Base-by-base conservation (phyloP, 2,329 filamentous ascomycete species). In the Pseudomassariella vexata region DNA sequence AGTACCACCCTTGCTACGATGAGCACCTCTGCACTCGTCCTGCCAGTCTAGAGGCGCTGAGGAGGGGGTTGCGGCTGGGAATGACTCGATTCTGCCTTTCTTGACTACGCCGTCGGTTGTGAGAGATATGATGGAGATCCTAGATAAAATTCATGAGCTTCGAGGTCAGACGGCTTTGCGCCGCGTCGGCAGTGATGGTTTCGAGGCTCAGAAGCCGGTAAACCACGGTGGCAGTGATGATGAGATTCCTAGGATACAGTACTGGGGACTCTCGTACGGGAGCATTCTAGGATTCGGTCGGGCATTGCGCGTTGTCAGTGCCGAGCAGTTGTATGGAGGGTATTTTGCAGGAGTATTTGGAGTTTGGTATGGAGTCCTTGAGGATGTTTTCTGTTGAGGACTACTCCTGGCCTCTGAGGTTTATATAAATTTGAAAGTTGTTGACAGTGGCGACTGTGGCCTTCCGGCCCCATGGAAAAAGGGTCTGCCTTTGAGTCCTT, bases 211-310 rank as follows among this genome's bases (percentile, higher is more conserved):
- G n/a, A n/a, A n/a, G n/a, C n/a, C n/a, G n/a, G n/a, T n/a, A n/a
- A n/a, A n/a, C n/a, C n/a, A n/a, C n/a, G n/a, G n/a, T n/a, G n/a
- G n/a, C n/a, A n/a, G n/a, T n/a, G n/a, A n/a, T n/a, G n/a, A n/a
- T n/a, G 38, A 38, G 15, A 28, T 36, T 4, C 32, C 41, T 2
- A 35, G 46, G 24, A 40, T 44, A 24, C 63, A 65, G 42, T 74
- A 70, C 40, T 62, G 66, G 53, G 68, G 70, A 0, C 62, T 72
- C 32, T 70, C 65, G 5, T 74, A 74, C 36, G 64, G 64, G 5
- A 65, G 60, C 0, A 49, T 60, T 6, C 48, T 67, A 4, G 37
- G 32, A 45, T 19, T 35, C n/a, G 24, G 25, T 39, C 24, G 48
- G 48, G 5, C 48, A 50, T 32, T 37, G 32, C 19, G 27, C 33